Conservation (phyloP, 148 eudicot species). For the Rhododendron molle region DNA sequence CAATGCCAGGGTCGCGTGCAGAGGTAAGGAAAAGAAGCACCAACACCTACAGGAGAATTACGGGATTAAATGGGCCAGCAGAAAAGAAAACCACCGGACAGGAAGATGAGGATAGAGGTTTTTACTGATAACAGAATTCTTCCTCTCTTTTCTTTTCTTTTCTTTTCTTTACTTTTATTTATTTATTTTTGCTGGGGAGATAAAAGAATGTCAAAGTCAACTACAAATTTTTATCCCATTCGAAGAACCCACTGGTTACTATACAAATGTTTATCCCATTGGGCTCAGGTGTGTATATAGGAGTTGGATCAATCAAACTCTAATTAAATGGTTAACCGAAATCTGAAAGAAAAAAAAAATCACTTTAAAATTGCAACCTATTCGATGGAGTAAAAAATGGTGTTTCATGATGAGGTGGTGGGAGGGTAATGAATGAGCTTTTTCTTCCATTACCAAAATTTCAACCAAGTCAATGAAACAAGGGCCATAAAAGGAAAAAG, state of each 20-base stretch:
- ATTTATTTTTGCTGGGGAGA: not conserved
- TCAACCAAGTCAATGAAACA: not conserved
- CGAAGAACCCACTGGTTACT: not conserved
- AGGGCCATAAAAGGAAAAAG: not conserved
- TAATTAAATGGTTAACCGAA: not conserved
- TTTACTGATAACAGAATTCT: not conserved
- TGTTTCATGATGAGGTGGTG: not conserved
- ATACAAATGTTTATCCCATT: not conserved
- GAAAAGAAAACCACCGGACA: constrained; percentile 3
- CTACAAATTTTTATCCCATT: not conserved
- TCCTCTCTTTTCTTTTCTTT: too few relatives aligned
- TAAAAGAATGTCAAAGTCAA: not conserved
- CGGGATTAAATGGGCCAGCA: constrained; percentile 15
- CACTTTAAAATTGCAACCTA: not conserved
- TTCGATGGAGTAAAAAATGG: not conserved
- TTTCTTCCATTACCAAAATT: not conserved
- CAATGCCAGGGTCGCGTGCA: constrained; percentile 63
- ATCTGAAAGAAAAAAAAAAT: not conserved
- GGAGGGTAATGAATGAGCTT: not conserved
- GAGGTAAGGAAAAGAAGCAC: constrained; percentile 53
- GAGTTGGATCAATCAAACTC: not conserved
- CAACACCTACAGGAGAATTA: constrained; percentile 35
- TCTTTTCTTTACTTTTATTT: too few relatives aligned
- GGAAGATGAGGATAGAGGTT: not conserved
- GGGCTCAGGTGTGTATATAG: not conserved